Percentiles rank a stretch among this genome's conserved stretches.
These are phyloP conservation scores for Trifolium pratense DNA, from an alignment of 306 rosid species.

Conservation along the genomic window DNA sequence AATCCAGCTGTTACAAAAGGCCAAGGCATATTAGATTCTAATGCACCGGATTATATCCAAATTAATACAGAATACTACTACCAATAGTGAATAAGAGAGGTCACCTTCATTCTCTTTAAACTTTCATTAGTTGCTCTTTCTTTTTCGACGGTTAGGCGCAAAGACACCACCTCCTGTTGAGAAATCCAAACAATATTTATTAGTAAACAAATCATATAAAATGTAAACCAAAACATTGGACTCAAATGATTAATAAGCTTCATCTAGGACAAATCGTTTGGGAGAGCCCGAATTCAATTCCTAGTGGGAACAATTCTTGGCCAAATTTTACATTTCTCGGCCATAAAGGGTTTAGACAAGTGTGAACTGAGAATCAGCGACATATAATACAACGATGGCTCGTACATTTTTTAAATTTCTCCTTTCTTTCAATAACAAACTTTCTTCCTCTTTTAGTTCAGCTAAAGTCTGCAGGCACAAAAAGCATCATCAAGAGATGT, in stretches of 20 bases:
- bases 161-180: conserved; percentile 67
- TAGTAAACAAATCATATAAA: conserved; percentile 16
- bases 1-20: conserved; percentile 60
- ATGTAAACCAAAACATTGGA: too few relatives aligned
- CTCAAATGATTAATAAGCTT: too few relatives aligned
- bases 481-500: conserved; percentile 28
- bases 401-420: conserved; percentile 70
- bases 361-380: too few relatives aligned
- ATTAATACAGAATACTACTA: not conserved
- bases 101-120: conserved; percentile 82
- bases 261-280: too few relatives aligned
- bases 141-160: conserved; percentile 62
- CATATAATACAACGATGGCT: too few relatives aligned
- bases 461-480: conserved; percentile 70
- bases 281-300: too few relatives aligned
- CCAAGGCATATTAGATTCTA: conserved; percentile 39
- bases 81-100: not conserved
- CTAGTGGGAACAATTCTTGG: too few relatives aligned
- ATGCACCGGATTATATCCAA: not conserved
- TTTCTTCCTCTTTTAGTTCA: conserved; percentile 86
- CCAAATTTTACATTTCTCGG: too few relatives aligned
- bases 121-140: conserved; percentile 63
- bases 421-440: conserved; percentile 68
- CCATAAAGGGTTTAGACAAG: too few relatives aligned
- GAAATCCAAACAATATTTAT: conserved; percentile 31